Base-by-base conservation (phyloP, 257 asterid species). In the Primulina huaijiensis region DNA sequence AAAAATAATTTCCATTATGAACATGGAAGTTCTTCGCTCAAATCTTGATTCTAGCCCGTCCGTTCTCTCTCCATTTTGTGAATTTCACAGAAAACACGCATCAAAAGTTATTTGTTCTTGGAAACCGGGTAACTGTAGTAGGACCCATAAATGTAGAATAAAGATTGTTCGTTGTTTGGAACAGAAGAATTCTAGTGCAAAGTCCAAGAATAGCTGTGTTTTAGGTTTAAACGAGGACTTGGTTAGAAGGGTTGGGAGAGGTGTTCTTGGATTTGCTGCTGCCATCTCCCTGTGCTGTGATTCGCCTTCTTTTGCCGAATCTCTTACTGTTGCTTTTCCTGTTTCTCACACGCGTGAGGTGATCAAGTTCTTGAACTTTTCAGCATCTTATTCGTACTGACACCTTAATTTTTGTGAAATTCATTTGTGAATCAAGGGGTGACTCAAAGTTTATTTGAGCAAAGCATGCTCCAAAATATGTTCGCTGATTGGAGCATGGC, bases 291-390 rank as follows among this genome's bases (percentile, higher is more conserved):
- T 90, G 31, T 83, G 74, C 21, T 81, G 77, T 33, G 74, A 78
- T 71, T 84, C 96, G 65, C 84, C 96, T 10, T 91, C 89, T 77
- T 75, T 74, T 7, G 97, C 97, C 0, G 88, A 90, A 76, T 87
- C 97, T 34, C 69, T 92, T 9, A 92, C 98, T 33, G 89, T 92
- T 29, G 97, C 98, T 14, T 92, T 92, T 68, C 97, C 98, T 55
- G 89, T 85, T 83, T 92, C 98, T 70, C 98, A 83, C 80, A 72
- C 84, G 1, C 91, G 81, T 64, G 97, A 92, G 98, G 98, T 89
- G 62, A 74, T 72, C 75, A 8, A 66, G 31, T 62, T 31, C 50
- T 25, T 56, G 17, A 9, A 23, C 4, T 10, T 62, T 46, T 21
- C 34, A 27, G 12, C 52, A 33, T 35, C 10, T n/a, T 71, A 21